phyloP scores from a whole-genome alignment of 768 basidiomycete genomes.

The Hypholoma sublateritium region DNA sequence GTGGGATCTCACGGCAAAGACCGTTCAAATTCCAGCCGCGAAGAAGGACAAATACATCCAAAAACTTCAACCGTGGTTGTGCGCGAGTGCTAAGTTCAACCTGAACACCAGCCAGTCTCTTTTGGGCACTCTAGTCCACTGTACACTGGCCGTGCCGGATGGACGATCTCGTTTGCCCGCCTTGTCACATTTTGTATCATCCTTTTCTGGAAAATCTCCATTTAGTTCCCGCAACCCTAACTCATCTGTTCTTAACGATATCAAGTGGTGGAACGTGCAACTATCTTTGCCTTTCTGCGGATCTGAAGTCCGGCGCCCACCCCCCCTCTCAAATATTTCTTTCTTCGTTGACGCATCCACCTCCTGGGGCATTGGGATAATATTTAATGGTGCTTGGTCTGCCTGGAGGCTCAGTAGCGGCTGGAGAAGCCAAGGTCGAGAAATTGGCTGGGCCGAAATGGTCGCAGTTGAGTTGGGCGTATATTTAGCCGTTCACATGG shows the following conservation, averaged over 20 bases:
- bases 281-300: constrained; percentile 13
- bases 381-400: constrained; percentile 29
- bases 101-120: constrained; percentile 23
- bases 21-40: constrained; percentile 26
- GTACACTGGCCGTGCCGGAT: constrained; percentile 26
- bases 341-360: constrained; percentile 38
- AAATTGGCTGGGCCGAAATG: constrained; percentile 44
- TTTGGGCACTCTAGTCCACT: constrained; percentile 36
- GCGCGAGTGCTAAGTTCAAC: constrained; percentile 2
- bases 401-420: constrained; percentile 27
- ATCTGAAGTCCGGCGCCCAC: constrained; percentile 12
- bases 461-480: constrained; percentile 35
- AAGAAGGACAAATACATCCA: constrained; percentile 30
- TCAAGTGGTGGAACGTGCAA: constrained; percentile 26
- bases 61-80: constrained; percentile 21
- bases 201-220: constrained; percentile 18
- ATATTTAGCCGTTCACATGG: constrained; percentile 12
- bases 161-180: constrained; percentile 30
- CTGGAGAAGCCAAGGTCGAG: constrained; percentile 27
- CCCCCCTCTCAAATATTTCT: constrained; percentile 3
- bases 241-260: constrained; percentile 14
- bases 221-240: constrained; percentile 17
- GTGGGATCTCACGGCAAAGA: constrained; percentile 30
- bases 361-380: constrained; percentile 34
- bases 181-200: constrained; percentile 25